Percentiles rank a stretch among this genome's conserved stretches.
These are phyloP conservation scores for Yarrowia deformans DNA, from an alignment of 805 yeast genomes.

Conservation along the genomic window DNA sequence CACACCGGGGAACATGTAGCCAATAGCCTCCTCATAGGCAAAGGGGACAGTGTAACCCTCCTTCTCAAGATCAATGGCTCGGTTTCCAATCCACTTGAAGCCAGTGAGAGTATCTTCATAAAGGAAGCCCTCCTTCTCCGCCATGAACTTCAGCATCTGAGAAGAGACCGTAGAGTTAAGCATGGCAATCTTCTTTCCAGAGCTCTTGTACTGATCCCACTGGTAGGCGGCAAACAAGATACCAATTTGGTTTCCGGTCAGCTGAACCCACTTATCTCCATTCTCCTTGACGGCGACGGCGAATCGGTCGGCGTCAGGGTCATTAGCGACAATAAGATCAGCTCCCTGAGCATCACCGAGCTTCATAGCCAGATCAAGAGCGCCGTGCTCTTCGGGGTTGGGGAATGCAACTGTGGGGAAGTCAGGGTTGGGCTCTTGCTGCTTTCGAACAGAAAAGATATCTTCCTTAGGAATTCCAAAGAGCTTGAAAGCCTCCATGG, in stretches of 20 bases:
- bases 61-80: constrained; percentile 72
- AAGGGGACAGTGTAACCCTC: constrained; percentile 79
- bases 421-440: constrained; percentile 78
- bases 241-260: constrained; percentile 93
- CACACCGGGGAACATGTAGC: constrained; percentile 84
- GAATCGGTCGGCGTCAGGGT: constrained; percentile 97
- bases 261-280: constrained; percentile 68
- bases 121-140: constrained; percentile 63
- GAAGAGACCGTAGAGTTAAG: constrained; percentile 93
- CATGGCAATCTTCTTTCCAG: constrained; percentile 56
- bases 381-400: constrained; percentile 95
- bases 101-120: constrained; percentile 90
- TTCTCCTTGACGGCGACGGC: constrained; percentile 70
- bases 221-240: constrained; percentile 74
- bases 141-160: constrained; percentile 75
- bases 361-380: constrained; percentile 72
- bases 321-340: constrained; percentile 80
- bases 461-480: constrained; percentile 51
- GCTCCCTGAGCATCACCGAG: constrained; percentile 63
- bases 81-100: constrained; percentile 96
- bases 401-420: constrained; percentile 90
- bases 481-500: constrained; percentile 56
- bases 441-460: constrained; percentile 63
- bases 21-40: constrained; percentile 95
- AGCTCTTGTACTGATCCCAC: constrained; percentile 41